Conservation (phyloP, 768 basidiomycete species). For the Cystofilobasidium macerans region DNA sequence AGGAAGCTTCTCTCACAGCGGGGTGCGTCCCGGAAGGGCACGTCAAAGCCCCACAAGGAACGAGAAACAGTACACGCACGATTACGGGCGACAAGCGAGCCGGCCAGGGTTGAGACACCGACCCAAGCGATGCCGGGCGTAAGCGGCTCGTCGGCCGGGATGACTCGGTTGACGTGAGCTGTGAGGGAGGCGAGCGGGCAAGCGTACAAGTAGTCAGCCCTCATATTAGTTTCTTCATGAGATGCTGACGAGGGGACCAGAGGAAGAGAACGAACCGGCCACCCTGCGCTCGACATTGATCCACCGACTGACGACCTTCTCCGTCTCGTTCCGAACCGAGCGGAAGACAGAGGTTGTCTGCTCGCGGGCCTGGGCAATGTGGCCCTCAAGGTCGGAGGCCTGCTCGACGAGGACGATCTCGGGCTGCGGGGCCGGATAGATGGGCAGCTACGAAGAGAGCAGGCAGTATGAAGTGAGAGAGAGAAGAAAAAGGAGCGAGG, state of each 20-base stretch:
- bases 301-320: slow-evolving; percentile 66
- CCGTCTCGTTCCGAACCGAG: slow-evolving; percentile 55
- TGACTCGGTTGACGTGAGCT: slow-evolving; percentile 74
- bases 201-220: too few species aligned
- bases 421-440: slow-evolving; percentile 31
- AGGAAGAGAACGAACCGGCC: slow-evolving; percentile 59
- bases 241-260: too few species aligned
- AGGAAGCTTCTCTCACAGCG: too few species aligned
- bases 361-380: slow-evolving; percentile 61
- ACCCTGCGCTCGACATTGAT: slow-evolving; percentile 73
- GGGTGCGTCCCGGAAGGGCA: too few species aligned
- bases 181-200: too few species aligned
- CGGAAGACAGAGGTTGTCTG: slow-evolving; percentile 49
- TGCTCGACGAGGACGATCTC: slow-evolving; percentile 63
- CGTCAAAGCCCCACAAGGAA: neutral
- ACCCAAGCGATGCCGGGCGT: slow-evolving; percentile 72
- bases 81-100: slow-evolving; percentile 73
- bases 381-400: slow-evolving; percentile 61
- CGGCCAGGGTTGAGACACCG: slow-evolving; percentile 74
- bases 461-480: neutral
- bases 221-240: too few species aligned
- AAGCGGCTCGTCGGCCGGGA: slow-evolving; percentile 67
- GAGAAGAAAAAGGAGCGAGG: neutral
- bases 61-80: slow-evolving; percentile 42
- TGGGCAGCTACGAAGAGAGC: slow-evolving; percentile 16